Evolutionary conservation across 495 filamentous ascomycete genomes (phyloP), one percentile per base, ranked within the genome.

Genomic region (Tuber borchii): DNA sequence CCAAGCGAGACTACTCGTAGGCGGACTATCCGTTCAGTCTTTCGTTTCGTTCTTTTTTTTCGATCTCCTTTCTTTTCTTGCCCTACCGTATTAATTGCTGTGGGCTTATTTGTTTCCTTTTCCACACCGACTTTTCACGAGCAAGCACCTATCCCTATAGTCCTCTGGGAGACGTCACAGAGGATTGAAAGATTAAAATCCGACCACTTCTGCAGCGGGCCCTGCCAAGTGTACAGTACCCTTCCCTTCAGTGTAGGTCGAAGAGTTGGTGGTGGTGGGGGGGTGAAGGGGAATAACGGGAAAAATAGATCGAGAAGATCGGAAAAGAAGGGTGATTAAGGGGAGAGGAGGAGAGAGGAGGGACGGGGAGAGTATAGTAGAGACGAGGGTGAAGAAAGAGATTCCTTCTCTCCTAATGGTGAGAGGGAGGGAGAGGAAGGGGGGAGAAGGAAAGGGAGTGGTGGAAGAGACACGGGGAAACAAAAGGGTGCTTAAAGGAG

Each of bases 101-200:
- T n/a, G 10, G 70, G 70, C 7, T 71, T 31, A 65, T 31, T 31
- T 65, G 56, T 31, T 65, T 65, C 56, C 56, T 31, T 65, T 31
- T 70, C 69, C 70, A 73, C 69, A 71, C 75, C 75, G 75, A 48
- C 75, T 77, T 70, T 71, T 74, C 69, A 73, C 69, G 78, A 78
- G 70, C 70, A 79, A 68, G 70, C 56, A 73, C 69, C 70, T 71
- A 31, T 79, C 42, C 72, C 73, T 75, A 56, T 56, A 72, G 72
- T 71, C 78, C 56, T 79, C 76, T 78, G 68, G 45, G 78, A 79
- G 75, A 79, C 44, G 78, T 79, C 70, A 78, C 73, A 79, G 73
- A 80, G 74, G 76, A 74, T 80, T 80, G 76, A 73, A 76, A 74
- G 46, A 73, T 72, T 73, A 76, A 76, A 70, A 70, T 51, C 71